A percentile compares a stretch with the other conserved stretches of the same genome.
Conservation (phyloP, 2,329 filamentous ascomycete genomes). For the Diplodia intermedia region DNA sequence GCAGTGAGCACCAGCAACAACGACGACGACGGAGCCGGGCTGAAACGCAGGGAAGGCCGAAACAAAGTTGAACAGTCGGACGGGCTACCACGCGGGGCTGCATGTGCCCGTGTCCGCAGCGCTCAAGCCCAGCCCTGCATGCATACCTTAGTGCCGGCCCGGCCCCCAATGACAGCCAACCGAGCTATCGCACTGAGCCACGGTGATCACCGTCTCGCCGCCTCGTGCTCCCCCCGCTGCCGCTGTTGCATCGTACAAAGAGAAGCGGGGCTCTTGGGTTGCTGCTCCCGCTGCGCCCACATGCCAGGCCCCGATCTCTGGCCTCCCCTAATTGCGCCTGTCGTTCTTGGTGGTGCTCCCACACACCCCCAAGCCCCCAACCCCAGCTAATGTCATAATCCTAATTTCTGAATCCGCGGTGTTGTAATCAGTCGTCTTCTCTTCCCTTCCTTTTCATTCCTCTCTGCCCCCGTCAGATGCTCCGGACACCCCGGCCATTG, state of each 20-base stretch:
- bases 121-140: conserved; percentile 7
- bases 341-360: not conserved
- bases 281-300: not conserved
- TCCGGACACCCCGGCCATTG: not conserved
- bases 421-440: not conserved
- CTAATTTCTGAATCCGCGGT: not conserved
- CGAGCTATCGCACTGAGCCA: conserved; percentile 12
- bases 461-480: not conserved
- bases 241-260: conserved; percentile 25
- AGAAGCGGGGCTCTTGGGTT: not conserved
- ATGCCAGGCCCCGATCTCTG: too few relatives aligned
- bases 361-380: not conserved
- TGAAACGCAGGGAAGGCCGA: not conserved
- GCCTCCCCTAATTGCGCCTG: not conserved
- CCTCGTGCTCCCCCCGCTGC: conserved; percentile 17
- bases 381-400: conserved; percentile 24
- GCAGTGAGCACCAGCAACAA: not conserved
- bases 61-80: not conserved
- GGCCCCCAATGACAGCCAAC: conserved; percentile 10
- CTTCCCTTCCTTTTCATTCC: not conserved
- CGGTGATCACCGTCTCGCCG: conserved; percentile 10
- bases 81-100: not conserved
- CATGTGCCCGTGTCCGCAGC: not conserved
- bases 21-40: not conserved
- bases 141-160: conserved; percentile 7